Conservation (phyloP, 1,139 yeast genomes). For the Kodamaea arcana region DNA sequence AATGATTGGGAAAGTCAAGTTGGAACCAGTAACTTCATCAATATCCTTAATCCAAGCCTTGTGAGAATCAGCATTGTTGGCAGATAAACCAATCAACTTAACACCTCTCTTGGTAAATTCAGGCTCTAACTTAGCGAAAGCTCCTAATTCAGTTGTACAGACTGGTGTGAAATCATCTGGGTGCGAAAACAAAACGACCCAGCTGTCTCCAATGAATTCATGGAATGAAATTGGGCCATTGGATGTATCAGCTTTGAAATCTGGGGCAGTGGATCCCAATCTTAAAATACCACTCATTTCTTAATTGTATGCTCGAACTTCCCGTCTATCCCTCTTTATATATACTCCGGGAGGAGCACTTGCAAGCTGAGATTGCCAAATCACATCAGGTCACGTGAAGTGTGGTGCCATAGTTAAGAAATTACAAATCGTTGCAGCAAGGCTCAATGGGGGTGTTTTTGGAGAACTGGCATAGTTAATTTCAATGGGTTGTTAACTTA, state of each 20-base stretch:
- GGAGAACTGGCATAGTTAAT: too few relatives aligned
- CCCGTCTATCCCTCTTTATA: too few relatives aligned
- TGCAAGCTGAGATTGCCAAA: background rate
- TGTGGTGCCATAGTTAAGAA: background rate
- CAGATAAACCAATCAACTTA: slow-evolving; percentile 81
- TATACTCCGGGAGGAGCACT: background rate
- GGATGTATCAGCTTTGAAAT: slow-evolving; percentile 76
- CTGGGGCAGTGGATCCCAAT: slow-evolving; percentile 69
- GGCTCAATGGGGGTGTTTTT: too few relatives aligned
- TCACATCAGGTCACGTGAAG: slow-evolving; percentile 10
- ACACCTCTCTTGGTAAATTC: slow-evolving; percentile 78
- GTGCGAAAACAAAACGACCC: slow-evolving; percentile 86
- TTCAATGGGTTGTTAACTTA: too few relatives aligned
- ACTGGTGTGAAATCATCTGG: slow-evolving; percentile 96
- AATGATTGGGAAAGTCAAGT: slow-evolving; percentile 79
- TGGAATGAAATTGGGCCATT: slow-evolving; percentile 77
- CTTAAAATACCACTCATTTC: slow-evolving; percentile 13
- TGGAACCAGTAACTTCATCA: slow-evolving; percentile 70
- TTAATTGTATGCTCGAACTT: background rate
- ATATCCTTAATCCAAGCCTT: slow-evolving; percentile 82
- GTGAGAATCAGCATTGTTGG: slow-evolving; percentile 75
- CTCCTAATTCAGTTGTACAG: slow-evolving; percentile 92
- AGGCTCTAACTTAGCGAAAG: slow-evolving; percentile 78
- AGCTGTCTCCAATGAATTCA: slow-evolving; percentile 71
- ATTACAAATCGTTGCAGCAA: background rate